These are phyloP conservation scores for Coemansia sp. DNA, from an alignment of 192 early-diverging fungal genomes.

Conservation along the genomic window DNA sequence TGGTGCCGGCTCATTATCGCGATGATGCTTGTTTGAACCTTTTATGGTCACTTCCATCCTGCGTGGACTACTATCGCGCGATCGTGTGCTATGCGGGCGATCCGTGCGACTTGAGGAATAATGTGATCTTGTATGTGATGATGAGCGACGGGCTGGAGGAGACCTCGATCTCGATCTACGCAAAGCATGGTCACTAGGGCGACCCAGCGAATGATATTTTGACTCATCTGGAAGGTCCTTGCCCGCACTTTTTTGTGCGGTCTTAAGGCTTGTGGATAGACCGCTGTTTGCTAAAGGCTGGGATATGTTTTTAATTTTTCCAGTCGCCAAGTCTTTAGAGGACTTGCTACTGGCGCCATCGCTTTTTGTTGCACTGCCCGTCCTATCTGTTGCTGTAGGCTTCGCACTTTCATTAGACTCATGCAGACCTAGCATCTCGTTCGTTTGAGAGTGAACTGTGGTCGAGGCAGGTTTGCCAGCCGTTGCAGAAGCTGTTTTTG, in stretches of 20 bases:
- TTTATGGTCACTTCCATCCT: slow-evolving; percentile 30
- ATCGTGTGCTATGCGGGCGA: background rate
- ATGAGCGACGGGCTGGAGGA: background rate
- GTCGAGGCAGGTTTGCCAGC: background rate
- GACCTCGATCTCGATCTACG: slow-evolving; percentile 3
- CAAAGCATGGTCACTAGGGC: background rate
- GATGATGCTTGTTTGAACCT: slow-evolving; percentile 32
- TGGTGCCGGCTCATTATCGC: background rate
- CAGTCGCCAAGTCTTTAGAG: background rate
- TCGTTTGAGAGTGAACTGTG: background rate
- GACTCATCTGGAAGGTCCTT: background rate
- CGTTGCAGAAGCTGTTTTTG: background rate
- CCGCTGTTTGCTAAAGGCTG: background rate
- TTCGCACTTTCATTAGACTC: background rate
- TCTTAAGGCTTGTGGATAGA: background rate
- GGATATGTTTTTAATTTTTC: background rate
- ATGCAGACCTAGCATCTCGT: background rate
- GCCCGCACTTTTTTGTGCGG: background rate
- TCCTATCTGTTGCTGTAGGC: background rate
- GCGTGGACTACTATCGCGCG: background rate
- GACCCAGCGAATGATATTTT: background rate
- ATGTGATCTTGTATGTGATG: background rate
- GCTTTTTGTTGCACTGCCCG: background rate
- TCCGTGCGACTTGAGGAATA: background rate
- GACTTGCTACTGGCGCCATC: background rate